A percentile compares a stretch with the other conserved stretches of the same genome.
phyloP scores from a whole-genome alignment of 495 filamentous ascomycete species.

The Apiosordaria backusii region DNA sequence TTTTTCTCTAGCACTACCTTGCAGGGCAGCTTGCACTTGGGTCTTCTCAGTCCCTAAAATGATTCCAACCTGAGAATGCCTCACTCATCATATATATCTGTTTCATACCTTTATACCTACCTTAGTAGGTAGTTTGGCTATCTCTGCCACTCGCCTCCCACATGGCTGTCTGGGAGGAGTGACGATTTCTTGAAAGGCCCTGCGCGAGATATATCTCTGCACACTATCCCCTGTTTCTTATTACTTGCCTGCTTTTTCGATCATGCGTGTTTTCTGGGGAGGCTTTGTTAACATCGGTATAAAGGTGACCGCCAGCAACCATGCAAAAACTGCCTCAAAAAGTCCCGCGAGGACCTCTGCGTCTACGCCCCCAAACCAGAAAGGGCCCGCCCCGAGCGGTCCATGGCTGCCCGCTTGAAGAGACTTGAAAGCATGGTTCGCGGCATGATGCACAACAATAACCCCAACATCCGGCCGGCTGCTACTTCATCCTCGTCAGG shows the following conservation, averaged over 20 bases:
- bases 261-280: neutral
- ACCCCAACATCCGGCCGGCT: conserved; percentile 2
- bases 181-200: no score
- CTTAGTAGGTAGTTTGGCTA: no score
- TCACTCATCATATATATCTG: no score
- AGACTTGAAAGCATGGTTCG: conserved; percentile 54
- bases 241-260: neutral
- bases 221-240: neutral
- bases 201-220: no score
- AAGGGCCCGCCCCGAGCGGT: conserved; percentile 36
- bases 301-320: conserved; percentile 22
- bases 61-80: no score
- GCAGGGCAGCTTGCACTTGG: no score
- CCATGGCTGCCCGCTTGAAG: conserved; percentile 50
- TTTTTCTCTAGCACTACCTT: neutral
- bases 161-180: no score
- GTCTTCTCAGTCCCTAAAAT: no score
- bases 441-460: conserved; percentile 41
- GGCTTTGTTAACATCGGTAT: neutral
- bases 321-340: conserved; percentile 45
- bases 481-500: neutral
- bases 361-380: conserved; percentile 43
- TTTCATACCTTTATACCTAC: no score
- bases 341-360: conserved; percentile 41
- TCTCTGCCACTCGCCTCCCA: no score